A percentile compares a stretch with the other conserved stretches of the same genome.
Conservation (phyloP, 1,284 basidiomycete species). For the Trichosporon inkin region DNA sequence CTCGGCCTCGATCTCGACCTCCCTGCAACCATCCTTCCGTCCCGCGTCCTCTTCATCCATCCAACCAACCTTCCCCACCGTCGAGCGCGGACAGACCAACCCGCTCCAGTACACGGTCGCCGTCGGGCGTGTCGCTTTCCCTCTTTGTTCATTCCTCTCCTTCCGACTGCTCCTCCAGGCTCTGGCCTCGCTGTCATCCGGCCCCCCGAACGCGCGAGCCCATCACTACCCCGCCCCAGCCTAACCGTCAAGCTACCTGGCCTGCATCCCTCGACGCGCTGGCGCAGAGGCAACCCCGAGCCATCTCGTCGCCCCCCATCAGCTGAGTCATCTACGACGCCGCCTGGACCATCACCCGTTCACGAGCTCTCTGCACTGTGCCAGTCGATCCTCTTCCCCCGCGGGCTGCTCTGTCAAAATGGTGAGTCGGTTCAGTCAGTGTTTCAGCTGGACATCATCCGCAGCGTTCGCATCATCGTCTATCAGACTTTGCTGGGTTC, state of each 20-base stretch:
- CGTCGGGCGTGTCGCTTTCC: slow-evolving; percentile 4
- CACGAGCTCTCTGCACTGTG: neutral
- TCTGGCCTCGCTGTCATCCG: neutral
- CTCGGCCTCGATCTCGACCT: neutral
- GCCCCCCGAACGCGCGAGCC: neutral
- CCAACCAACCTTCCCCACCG: neutral
- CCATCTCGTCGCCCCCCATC: neutral
- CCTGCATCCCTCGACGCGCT: neutral
- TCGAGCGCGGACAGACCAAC: neutral
- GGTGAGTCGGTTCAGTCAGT: neutral
- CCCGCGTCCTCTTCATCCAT: slow-evolving; percentile 3
- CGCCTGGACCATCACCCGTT: neutral
- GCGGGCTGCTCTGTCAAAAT: neutral
- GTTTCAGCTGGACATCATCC: neutral
- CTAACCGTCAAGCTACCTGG: no score
- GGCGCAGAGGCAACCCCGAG: neutral
- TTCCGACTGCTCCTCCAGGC: neutral
- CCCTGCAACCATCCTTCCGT: neutral
- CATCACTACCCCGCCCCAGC: neutral
- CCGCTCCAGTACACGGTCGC: neutral
- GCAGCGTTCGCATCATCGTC: neutral
- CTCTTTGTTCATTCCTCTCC: neutral
- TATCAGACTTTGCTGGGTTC: neutral
- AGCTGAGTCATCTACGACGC: neutral
- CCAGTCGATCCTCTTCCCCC: neutral